Percentiles rank a stretch among this genome's conserved stretches.
phyloP scores from a whole-genome alignment of 306 rosid genomes.

The Acacia acuminata region DNA sequence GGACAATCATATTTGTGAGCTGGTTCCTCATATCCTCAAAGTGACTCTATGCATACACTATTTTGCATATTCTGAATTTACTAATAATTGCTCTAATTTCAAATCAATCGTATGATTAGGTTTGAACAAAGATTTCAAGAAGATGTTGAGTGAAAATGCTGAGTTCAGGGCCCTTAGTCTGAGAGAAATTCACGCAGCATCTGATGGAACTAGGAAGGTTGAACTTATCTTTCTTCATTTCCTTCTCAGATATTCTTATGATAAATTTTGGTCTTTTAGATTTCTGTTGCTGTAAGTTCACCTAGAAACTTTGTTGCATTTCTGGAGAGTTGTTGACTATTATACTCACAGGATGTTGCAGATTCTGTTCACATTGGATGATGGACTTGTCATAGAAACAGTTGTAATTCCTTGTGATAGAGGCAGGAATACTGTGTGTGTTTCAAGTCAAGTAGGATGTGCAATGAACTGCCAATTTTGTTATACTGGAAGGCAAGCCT shows the following conservation, averaged over 20 bases:
- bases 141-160: constrained; percentile 76
- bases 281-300: background rate
- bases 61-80: constrained; percentile 7
- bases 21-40: constrained; percentile 20
- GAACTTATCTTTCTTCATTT: constrained; percentile 38
- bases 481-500: constrained; percentile 84
- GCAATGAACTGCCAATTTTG: constrained; percentile 97
- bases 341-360: constrained; percentile 83
- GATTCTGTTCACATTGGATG: constrained; percentile 86
- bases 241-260: constrained; percentile 7
- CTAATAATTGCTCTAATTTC: background rate
- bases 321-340: constrained; percentile 62
- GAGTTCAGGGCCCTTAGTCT: constrained; percentile 66
- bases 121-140: constrained; percentile 84
- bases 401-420: constrained; percentile 84
- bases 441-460: constrained; percentile 98
- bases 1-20: background rate
- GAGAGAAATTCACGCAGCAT: constrained; percentile 62
- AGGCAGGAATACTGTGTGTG: constrained; percentile 88
- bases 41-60: constrained; percentile 1
- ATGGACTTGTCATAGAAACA: constrained; percentile 79
- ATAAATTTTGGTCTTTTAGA: constrained; percentile 4
- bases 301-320: constrained; percentile 16
- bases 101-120: constrained; percentile 45
- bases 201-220: constrained; percentile 93